These are phyloP conservation scores for Pyrenophora graminea DNA, from an alignment of 2,329 filamentous ascomycete genomes.

Conservation along the genomic window DNA sequence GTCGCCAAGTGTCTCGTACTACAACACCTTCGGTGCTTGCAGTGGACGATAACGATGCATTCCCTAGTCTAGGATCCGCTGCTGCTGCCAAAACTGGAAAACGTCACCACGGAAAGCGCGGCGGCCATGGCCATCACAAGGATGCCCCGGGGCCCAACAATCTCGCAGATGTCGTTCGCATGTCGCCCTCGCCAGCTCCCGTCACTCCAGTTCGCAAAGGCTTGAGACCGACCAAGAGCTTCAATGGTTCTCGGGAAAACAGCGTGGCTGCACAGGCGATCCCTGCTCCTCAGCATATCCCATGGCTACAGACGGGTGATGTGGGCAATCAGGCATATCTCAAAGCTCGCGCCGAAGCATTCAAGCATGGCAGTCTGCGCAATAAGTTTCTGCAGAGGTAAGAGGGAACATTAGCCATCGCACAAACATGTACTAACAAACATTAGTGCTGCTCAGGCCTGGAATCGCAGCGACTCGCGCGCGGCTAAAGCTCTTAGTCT, in stretches of 20 bases:
- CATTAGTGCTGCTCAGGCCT: constrained; percentile 86
- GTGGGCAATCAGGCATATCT: constrained; percentile 91
- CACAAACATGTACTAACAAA: constrained; percentile 11
- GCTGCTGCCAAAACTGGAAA: constrained; percentile 75
- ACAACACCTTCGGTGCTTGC: constrained; percentile 70
- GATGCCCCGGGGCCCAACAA: constrained; percentile 66
- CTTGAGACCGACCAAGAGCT: constrained; percentile 67
- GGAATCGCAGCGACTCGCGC: constrained; percentile 96
- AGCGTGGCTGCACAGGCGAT: constrained; percentile 83
- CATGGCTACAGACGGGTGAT: constrained; percentile 93
- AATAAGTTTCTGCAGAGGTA: constrained; percentile 97
- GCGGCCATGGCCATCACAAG: constrained; percentile 70
- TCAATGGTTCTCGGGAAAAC: constrained; percentile 71
- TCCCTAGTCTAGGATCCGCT: constrained; percentile 82
- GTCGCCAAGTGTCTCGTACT: constrained; percentile 73
- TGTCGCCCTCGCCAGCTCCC: constrained; percentile 83
- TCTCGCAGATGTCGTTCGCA: constrained; percentile 91
- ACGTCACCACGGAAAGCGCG: constrained; percentile 91
- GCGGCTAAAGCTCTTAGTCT: constrained; percentile 94
- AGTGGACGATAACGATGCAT: constrained; percentile 93
- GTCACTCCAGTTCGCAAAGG: constrained; percentile 61
- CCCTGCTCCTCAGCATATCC: constrained; percentile 84
- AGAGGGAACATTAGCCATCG: background rate
- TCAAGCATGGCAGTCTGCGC: constrained; percentile 92
- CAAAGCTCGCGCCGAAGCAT: constrained; percentile 91